These are phyloP conservation scores for Blastocystis sp. DNA, from an alignment of 352 stramenopile genomes.

Conservation along the genomic window DNA sequence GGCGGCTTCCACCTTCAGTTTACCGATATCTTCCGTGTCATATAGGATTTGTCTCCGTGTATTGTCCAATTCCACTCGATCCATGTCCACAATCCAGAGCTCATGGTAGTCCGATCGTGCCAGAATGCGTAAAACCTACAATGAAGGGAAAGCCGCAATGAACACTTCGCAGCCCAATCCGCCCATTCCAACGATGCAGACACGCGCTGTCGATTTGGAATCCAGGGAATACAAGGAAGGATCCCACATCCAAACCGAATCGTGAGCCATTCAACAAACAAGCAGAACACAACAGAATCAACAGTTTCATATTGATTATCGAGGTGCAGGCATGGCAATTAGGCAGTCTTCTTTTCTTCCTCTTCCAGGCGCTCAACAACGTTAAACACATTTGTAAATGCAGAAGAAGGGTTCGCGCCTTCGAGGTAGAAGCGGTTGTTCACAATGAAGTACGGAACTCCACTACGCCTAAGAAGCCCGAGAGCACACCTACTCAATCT, in stretches of 20 bases:
- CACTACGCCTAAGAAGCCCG: background rate
- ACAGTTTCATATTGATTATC: background rate
- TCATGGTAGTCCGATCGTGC: background rate
- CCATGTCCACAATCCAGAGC: conserved; percentile 26
- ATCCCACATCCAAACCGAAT: background rate
- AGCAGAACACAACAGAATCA: background rate
- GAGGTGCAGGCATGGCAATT: background rate
- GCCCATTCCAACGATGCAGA: conserved; percentile 47
- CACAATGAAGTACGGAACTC: conserved; percentile 50
- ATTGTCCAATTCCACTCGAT: conserved; percentile 27
- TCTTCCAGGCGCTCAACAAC: background rate
- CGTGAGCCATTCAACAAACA: background rate
- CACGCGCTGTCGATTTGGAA: background rate
- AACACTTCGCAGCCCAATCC: conserved; percentile 15
- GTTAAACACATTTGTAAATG: conserved; percentile 51
- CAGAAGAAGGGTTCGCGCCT: conserved; percentile 48
- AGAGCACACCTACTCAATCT: background rate
- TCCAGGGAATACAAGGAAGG: background rate
- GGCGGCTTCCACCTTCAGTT: background rate
- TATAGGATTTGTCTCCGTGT: background rate
- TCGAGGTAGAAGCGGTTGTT: conserved; percentile 48
- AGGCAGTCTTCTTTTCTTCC: background rate
- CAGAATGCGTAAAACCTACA: conserved; percentile 15
- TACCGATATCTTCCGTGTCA: conserved; percentile 2
- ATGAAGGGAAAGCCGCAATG: background rate